These are phyloP conservation scores for Chaetomium cochliodes DNA, from an alignment of 495 filamentous ascomycete genomes.

Conservation along the genomic window DNA sequence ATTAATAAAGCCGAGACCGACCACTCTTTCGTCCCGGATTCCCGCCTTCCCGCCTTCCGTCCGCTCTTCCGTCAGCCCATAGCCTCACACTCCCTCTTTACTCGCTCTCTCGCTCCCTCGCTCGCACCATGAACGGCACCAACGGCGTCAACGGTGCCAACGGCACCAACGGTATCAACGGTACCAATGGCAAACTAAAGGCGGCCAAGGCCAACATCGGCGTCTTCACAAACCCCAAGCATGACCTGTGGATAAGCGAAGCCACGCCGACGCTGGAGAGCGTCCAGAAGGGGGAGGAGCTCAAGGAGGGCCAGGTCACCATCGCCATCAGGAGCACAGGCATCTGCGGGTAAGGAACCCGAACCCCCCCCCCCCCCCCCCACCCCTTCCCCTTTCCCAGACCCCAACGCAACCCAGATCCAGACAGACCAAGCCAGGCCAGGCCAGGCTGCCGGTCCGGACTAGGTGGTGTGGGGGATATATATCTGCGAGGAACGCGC, in stretches of 20 bases:
- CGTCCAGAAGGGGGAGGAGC: conserved; percentile 63
- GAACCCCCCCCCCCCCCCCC: too few relatives aligned
- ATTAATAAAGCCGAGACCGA: conserved; percentile 5
- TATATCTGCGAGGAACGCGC: conserved; percentile 22
- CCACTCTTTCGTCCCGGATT: not conserved
- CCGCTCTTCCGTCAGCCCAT: not conserved
- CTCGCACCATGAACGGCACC: conserved; percentile 10
- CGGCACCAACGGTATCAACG: conserved; percentile 1
- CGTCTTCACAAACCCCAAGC: conserved; percentile 88
- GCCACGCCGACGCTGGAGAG: conserved; percentile 72
- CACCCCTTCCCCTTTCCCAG: too few relatives aligned
- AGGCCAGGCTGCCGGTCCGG: too few relatives aligned
- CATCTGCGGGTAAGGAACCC: conserved; percentile 74
- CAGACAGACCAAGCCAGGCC: too few relatives aligned
- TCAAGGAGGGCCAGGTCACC: conserved; percentile 80
- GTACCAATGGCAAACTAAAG: conserved; percentile 21
- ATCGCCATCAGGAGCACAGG: conserved; percentile 84
- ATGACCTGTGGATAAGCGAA: conserved; percentile 86
- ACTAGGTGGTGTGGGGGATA: too few relatives aligned
- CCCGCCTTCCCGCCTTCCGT: not conserved
- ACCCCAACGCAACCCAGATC: too few relatives aligned
- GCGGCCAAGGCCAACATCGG: conserved; percentile 80
- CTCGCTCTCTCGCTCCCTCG: too few relatives aligned
- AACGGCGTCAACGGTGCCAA: not conserved
- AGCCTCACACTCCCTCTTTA: not conserved